Conservation (phyloP, 805 yeast species). For the Yarrowia alimentaria region DNA sequence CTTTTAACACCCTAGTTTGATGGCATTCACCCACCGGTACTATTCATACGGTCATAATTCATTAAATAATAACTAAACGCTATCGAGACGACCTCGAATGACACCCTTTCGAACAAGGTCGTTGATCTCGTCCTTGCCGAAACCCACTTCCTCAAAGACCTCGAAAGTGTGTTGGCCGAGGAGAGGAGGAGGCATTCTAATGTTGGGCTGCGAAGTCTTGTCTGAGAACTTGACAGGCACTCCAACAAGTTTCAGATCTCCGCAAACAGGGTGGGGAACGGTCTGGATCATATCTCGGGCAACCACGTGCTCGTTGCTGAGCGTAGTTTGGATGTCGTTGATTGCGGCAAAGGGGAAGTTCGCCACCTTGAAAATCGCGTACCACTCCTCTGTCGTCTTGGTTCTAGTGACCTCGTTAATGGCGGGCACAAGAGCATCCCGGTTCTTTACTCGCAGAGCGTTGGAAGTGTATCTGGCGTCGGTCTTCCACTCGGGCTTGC, state of each 20-base stretch:
- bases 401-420: conserved; percentile 37
- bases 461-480: conserved; percentile 41
- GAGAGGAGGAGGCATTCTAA: conserved; percentile 42
- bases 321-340: conserved; percentile 42
- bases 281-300: conserved; percentile 43
- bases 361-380: conserved; percentile 36
- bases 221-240: conserved; percentile 44
- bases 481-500: conserved; percentile 42
- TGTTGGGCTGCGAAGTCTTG: conserved; percentile 37
- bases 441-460: conserved; percentile 41
- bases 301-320: conserved; percentile 41
- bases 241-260: conserved; percentile 41
- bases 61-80: too few relatives aligned
- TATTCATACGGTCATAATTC: too few relatives aligned
- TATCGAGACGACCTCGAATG: conserved; percentile 1
- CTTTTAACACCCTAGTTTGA: too few relatives aligned
- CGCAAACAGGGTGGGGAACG: conserved; percentile 42
- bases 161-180: conserved; percentile 44
- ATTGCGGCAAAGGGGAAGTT: conserved; percentile 45
- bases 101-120: conserved; percentile 30
- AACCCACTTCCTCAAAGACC: conserved; percentile 37
- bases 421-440: conserved; percentile 39
- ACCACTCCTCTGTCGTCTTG: conserved; percentile 43
- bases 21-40: too few relatives aligned
- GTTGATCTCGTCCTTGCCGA: conserved; percentile 32